Evolutionary conservation across 2,329 filamentous ascomycete species (phyloP), one percentile per base, ranked within the genome.

Genomic region (Monilinia vaccinii-corymbosi): DNA sequence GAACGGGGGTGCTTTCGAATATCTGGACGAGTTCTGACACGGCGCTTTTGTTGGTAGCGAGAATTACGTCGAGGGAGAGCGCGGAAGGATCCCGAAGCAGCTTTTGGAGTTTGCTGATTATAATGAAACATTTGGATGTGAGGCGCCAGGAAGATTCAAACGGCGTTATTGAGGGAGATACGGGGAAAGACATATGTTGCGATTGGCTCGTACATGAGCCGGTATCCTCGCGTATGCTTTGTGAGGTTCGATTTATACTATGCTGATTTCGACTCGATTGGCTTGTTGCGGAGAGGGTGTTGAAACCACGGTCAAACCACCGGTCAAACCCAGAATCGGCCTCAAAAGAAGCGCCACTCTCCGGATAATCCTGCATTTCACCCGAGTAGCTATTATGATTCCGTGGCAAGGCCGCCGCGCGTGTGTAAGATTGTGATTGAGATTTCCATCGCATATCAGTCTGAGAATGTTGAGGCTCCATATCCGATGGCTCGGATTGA

Each of bases 11-110:
- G 0, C 34, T 49, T 23, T 50, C 45, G 32, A 58, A 31, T 23
- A 50, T 49, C 11, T 49, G 44, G 14, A 14, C n/a, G 10, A 58
- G 45, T 18, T 58, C 45, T 10, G 56, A 49, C 7, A 58, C 25
- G 21, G 46, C 56, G 10, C 31, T 50, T 40, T 58, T 58, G 13
- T 58, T 58, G 23, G 45, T 58, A 9, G 56, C 45, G 23, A 58
- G 32, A 3, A 58, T 58, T 6, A 58, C 42, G 21, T 58, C 56
- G 13, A 58, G 56, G 16, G 56, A 58, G 2, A 50, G 32, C 2
- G 56, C 50, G 4, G 56, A 58, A 36, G n/a, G 31, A 47, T 47
- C 31, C n/a, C 45, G 44, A 48, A 49, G 45, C n/a, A 58, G 25
- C 16, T 50, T 58, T 1, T 50, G 56, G 14, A 58, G 56, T 40